phyloP scores from a whole-genome alignment of 768 basidiomycete species.

The Agrocybe praecox region DNA sequence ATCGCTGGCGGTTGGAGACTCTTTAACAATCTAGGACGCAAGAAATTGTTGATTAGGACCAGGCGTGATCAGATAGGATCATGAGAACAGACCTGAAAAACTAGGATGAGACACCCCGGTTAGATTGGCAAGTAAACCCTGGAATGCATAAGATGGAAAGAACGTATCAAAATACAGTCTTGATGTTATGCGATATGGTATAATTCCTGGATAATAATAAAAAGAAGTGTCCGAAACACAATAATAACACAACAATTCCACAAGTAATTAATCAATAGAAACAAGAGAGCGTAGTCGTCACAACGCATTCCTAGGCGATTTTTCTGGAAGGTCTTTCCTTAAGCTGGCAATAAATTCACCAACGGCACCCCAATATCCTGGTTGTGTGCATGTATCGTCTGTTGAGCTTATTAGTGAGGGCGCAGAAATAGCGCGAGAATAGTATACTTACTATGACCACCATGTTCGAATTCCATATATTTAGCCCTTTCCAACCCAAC shows the following conservation, averaged over 20 bases:
- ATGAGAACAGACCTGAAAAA: no score
- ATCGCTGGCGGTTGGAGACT: no score
- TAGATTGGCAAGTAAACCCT: neutral
- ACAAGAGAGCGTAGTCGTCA: neutral
- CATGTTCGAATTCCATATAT: slow-evolving; percentile 56
- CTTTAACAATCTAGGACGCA: no score
- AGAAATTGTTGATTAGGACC: no score
- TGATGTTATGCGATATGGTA: neutral
- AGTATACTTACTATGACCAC: slow-evolving; percentile 53
- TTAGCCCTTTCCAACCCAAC: slow-evolving; percentile 54
- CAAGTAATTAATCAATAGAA: neutral
- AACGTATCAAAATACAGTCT: neutral
- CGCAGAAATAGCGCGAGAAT: neutral
- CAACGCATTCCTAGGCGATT: slow-evolving; percentile 1
- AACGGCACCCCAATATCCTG: slow-evolving; percentile 28
- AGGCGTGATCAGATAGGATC: no score
- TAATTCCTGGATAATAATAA: neutral
- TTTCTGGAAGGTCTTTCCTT: slow-evolving; percentile 1
- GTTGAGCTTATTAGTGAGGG: neutral
- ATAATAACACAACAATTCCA: neutral
- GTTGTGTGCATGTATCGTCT: slow-evolving; percentile 30
- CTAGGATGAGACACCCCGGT: no score
- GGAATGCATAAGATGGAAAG: neutral
- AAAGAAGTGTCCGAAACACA: neutral
- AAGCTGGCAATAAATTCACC: slow-evolving; percentile 25